Evolutionary conservation across 176 grass and related monocot genomes (phyloP).

Genomic region (Aegilops umbellulata): DNA sequence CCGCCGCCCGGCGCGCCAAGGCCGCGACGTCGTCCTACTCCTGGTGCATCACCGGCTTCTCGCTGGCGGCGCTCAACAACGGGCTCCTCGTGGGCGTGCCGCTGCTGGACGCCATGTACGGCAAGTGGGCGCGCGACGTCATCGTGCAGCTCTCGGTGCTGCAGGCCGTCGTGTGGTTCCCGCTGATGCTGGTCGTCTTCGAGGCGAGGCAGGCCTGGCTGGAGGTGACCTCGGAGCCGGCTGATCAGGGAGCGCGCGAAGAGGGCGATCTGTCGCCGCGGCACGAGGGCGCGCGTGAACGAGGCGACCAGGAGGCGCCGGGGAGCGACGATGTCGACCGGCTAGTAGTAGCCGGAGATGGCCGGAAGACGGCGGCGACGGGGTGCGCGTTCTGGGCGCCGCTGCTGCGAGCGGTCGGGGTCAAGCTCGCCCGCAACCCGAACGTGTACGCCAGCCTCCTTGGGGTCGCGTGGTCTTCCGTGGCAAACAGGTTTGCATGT

Average conservation of each 20-base stretch:
- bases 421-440: slow-evolving; percentile 60
- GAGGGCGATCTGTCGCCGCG: neutral
- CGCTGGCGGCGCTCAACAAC: slow-evolving; percentile 71
- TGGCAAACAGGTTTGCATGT: slow-evolving; percentile 47
- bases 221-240: neutral
- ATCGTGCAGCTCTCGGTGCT: slow-evolving; percentile 75
- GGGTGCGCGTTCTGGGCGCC: slow-evolving; percentile 19
- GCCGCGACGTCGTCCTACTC: slow-evolving; percentile 10
- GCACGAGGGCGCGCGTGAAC: too few relatives aligned
- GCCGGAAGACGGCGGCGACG: neutral
- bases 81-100: slow-evolving; percentile 77
- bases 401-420: slow-evolving; percentile 47
- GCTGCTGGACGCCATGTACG: slow-evolving; percentile 84
- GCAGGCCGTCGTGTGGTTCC: slow-evolving; percentile 57
- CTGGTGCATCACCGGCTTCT: slow-evolving; percentile 73
- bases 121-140: slow-evolving; percentile 87
- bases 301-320: neutral
- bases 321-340: neutral
- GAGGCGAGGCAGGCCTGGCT: slow-evolving; percentile 56
- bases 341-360: neutral
- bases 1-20: neutral
- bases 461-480: slow-evolving; percentile 52
- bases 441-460: slow-evolving; percentile 80
- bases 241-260: neutral
- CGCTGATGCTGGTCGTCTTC: slow-evolving; percentile 51